Percentiles rank a stretch among this genome's conserved stretches.
These are phyloP conservation scores for Bryoerythrophyllum caledonicum DNA, from an alignment of 225 moss, liverwort and hornwort genomes.

Conservation along the genomic window DNA sequence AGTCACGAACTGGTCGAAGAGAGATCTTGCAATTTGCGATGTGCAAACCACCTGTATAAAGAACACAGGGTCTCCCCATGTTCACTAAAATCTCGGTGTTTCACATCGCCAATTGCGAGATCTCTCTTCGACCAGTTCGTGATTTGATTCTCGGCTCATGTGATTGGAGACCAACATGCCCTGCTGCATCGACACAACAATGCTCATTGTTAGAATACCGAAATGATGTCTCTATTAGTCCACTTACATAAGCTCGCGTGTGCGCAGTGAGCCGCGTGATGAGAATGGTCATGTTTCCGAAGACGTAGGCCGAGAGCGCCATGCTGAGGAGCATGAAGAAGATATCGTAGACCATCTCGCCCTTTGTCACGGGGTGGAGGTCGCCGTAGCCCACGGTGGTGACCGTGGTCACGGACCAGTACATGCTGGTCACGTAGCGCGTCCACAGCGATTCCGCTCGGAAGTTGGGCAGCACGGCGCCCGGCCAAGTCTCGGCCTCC, in stretches of 20 bases:
- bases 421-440: conserved; percentile 53
- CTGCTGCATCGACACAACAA: no score
- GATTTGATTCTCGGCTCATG: no score
- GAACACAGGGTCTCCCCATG: no score
- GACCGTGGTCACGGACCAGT: conserved; percentile 81
- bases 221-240: no score
- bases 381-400: conserved; percentile 58
- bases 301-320: conserved; percentile 56
- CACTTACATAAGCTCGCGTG: conserved; percentile 63
- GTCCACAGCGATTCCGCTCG: conserved; percentile 31
- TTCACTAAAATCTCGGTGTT: no score
- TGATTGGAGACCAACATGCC: no score
- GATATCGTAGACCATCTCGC: conserved; percentile 65
- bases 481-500: conserved; percentile 70
- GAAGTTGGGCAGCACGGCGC: conserved; percentile 54
- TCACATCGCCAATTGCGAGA: no score
- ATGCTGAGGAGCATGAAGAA: conserved; percentile 67
- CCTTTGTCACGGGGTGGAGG: conserved; percentile 58
- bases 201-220: no score
- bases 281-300: conserved; percentile 75
- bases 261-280: conserved; percentile 59
- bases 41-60: no score
- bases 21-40: no score
- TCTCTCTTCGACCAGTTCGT: no score
- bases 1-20: no score